phyloP scores from a whole-genome alignment of 2,329 filamentous ascomycete genomes.

The Aspergillus calidoustus region DNA sequence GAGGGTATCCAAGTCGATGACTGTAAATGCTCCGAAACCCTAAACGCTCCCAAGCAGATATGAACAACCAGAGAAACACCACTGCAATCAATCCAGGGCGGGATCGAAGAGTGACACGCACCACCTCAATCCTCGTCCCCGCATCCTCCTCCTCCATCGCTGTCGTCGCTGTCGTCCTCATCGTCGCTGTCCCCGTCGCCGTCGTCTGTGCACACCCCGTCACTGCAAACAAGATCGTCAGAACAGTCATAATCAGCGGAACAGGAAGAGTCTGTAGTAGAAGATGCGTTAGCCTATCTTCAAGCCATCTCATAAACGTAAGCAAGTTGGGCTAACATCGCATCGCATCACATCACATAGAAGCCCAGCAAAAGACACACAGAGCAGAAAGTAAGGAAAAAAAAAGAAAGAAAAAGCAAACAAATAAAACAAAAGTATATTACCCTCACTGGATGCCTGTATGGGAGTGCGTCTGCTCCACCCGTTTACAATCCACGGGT shows the following conservation, averaged over 20 bases:
- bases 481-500: neutral
- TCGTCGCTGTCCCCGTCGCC: neutral
- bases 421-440: neutral
- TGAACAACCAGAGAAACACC: too few relatives aligned
- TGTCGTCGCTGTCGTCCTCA: neutral
- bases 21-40: too few relatives aligned
- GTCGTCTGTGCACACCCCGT: neutral
- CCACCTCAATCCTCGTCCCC: neutral
- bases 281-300: neutral
- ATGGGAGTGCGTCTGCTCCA: too few relatives aligned
- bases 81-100: too few relatives aligned
- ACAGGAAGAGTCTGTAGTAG: constrained; percentile 5
- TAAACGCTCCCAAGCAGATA: too few relatives aligned
- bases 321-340: too few relatives aligned
- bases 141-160: neutral
- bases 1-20: too few relatives aligned
- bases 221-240: constrained; percentile 15
- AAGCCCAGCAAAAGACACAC: too few relatives aligned
- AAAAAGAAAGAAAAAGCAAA: neutral
- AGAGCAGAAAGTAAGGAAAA: neutral
- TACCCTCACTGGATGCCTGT: too few relatives aligned
- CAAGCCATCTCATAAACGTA: too few relatives aligned
- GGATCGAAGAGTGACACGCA: neutral
- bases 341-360: too few relatives aligned
- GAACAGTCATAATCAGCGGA: constrained; percentile 23